Evolutionary conservation across 768 basidiomycete species (phyloP), one percentile per base, ranked within the genome.

Genomic region (Termitomyces sp.): DNA sequence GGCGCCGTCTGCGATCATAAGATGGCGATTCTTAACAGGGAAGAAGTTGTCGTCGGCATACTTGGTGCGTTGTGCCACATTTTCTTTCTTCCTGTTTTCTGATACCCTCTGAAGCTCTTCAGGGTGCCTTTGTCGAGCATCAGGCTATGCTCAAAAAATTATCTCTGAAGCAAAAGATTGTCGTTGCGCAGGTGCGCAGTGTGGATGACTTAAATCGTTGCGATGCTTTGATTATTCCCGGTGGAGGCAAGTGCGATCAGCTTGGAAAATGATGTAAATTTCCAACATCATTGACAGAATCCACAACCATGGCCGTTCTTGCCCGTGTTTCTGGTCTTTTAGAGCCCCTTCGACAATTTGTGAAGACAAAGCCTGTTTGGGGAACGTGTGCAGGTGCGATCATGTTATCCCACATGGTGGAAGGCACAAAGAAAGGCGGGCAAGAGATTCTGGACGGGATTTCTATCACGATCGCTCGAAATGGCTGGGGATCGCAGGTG

Each of bases 301-400:
- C 91, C 5, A 98, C 96, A 6, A 93, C 95, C 3, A 98, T 98
- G 60, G 91, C 87, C 1, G 79, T 91, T 51, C 78, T 89, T 20
- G 91, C 86, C 31, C 80, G 80, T 55, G 79, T 87, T 31, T 81
- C 87, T 0, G 92, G 92, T 0, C 80, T 98, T 42, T 69, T 94
- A 16, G 85, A 89, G n/a, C 93, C 91, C 7, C 77, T 98, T 5
- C 79, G 82, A 39, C 78, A 82, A 39, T 95, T 95, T 63, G 77
- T 87, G n/a, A 76, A 76, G 63, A 70, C 67, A 0, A 93, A 89
- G 68, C 86, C 93, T 0, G 83, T 95, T 2, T 98, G 94, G 94
- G 95, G 95, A 3, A 97, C 94, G 0, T 98, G 95, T 72, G 95
- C 95, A 0, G 95, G 96, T 12, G 95, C 95, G 42, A 97, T 98